Base-by-base conservation (phyloP, 164 flowering plant genomes). In the Chloranthus sessilifolius region DNA sequence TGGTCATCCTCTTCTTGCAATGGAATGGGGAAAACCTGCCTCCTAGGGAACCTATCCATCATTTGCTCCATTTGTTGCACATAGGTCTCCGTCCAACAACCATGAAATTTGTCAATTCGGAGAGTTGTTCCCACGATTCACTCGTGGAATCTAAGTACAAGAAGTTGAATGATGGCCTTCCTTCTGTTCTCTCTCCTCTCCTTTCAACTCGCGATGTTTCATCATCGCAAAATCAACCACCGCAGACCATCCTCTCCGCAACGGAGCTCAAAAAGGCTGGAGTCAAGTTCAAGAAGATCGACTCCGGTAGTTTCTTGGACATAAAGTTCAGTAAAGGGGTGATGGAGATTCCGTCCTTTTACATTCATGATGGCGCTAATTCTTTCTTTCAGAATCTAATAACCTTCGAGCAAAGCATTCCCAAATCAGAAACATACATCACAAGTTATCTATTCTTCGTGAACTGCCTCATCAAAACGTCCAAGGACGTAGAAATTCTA, bases 161-260 rank as follows among this genome's bases (percentile, higher is more conserved):
- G n/a, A n/a, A n/a, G n/a, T n/a, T n/a, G n/a, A n/a, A n/a, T n/a
- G n/a, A n/a, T n/a, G n/a, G 17, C 19, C 60, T 24, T 70, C 66
- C 0, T 57, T 42, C n/a, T 63, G 72, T 52, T 52, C 71, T 40
- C 75, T 70, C 29, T 65, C 66, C 3, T 25, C 69, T 20, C 71
- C 68, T 17, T 49, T 65, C 22, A 62, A 59, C 39, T 50, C 73
- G 41, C 61, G 63, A 42, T n/a, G n/a, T n/a, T 12, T 17, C 43
- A 19, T 17, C 43, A n/a, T n/a, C n/a, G n/a, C n/a, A n/a, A n/a
- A n/a, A n/a, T n/a, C n/a, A n/a, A 16, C 20, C 26, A 21, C 46
- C 0, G 22, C 3, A 4, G 23, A 9, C 14, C 12, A 42, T 50
- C 28, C 42, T 28, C 25, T 35, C 42, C 2, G 53, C 53, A 14